A percentile compares a stretch with the other conserved stretches of the same genome.
Evolutionary conservation across 129 eudicot genomes (phyloP).

Genomic region (Ambrosia trifida): DNA sequence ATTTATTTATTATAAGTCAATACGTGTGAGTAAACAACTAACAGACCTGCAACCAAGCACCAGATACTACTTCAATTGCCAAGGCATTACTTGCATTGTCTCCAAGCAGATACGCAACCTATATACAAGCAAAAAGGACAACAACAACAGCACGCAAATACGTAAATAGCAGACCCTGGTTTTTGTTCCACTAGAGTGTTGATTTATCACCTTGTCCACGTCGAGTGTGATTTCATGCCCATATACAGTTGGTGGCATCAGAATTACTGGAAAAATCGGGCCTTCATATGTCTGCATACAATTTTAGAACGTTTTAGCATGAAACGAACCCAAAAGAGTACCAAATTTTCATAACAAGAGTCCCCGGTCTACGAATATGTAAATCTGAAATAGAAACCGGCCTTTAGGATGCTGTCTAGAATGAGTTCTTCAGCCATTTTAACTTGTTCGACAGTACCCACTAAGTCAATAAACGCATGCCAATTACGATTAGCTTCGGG

Average conservation of each 20-base stretch:
- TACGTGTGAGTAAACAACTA: neutral
- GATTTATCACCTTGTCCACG: conserved; percentile 21
- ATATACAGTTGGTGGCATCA: conserved; percentile 34
- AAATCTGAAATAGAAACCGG: conserved; percentile 10
- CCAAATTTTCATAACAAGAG: neutral
- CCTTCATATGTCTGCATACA: conserved; percentile 20
- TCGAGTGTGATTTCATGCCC: conserved; percentile 2
- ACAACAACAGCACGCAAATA: neutral
- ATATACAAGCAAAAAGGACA: neutral
- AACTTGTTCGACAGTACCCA: conserved; percentile 33
- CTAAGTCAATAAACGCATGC: conserved; percentile 24
- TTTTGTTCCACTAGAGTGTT: neutral
- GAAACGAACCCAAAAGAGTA: neutral
- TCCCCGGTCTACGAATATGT: neutral
- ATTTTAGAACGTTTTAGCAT: neutral
- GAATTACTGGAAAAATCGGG: conserved; percentile 13
- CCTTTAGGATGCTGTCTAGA: conserved; percentile 18
- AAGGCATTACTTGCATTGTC: neutral
- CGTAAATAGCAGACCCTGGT: neutral
- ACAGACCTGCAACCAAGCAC: conserved; percentile 25
- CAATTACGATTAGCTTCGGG: neutral
- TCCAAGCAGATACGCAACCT: conserved; percentile 13
- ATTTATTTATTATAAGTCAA: neutral
- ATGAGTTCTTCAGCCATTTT: conserved; percentile 32
- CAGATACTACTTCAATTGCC: conserved; percentile 22